Conservation (phyloP, 352 stramenopile genomes). For the Phytophthora podocarpi region DNA sequence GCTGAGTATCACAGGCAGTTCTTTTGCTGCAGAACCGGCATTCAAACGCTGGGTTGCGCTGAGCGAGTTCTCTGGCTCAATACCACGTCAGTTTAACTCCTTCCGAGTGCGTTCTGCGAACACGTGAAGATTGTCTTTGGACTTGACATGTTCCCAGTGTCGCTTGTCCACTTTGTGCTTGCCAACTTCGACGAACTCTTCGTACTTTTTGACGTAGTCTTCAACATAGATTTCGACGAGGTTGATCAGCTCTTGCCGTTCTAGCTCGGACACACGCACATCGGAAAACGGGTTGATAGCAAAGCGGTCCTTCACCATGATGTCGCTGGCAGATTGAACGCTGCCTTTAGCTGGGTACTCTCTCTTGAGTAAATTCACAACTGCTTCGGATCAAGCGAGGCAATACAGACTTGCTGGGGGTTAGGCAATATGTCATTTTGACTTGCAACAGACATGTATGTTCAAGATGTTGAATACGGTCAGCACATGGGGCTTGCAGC, state of each 20-base stretch:
- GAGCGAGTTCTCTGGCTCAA: slow-evolving; percentile 13
- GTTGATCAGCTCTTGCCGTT: slow-evolving; percentile 17
- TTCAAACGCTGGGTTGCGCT: background rate
- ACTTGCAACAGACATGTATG: background rate
- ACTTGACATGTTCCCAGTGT: slow-evolving; percentile 48
- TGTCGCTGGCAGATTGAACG: background rate
- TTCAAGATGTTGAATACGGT: slow-evolving; percentile 12
- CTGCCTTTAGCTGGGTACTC: background rate
- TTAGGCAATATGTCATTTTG: too few species aligned
- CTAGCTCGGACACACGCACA: slow-evolving; percentile 12
- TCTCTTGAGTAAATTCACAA: slow-evolving; percentile 19
- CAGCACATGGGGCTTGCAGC: slow-evolving; percentile 3
- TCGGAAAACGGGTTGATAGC: slow-evolving; percentile 9
- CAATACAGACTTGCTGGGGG: too few species aligned
- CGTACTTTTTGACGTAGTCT: slow-evolving; percentile 43
- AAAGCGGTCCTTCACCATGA: slow-evolving; percentile 21
- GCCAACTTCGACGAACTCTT: slow-evolving; percentile 34
- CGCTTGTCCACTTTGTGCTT: slow-evolving; percentile 36
- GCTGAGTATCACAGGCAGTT: slow-evolving; percentile 27
- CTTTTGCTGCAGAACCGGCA: slow-evolving; percentile 12
- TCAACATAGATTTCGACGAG: slow-evolving; percentile 17
- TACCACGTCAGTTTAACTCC: slow-evolving; percentile 1
- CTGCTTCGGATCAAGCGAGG: too few species aligned
- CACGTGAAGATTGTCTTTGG: slow-evolving; percentile 47
- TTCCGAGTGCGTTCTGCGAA: slow-evolving; percentile 38